Base-by-base conservation (phyloP, 805 yeast species). In the Sporopachydermia lactativora region DNA sequence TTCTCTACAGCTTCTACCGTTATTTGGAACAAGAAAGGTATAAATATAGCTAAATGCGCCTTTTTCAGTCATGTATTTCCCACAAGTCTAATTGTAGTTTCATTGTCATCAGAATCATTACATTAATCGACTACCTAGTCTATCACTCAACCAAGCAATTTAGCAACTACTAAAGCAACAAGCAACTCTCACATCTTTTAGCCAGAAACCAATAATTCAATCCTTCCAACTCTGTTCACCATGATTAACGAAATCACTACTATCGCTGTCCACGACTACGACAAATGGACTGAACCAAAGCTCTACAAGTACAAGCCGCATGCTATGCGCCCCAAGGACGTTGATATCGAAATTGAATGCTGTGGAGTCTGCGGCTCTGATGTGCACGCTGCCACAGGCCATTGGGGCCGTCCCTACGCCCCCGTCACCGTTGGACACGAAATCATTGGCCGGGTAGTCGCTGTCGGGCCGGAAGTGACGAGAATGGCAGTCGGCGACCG, bases 401-500 rank as follows among this genome's bases (percentile, higher is more conserved):
- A 45, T 17, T 51, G 54, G 54, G 53, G 52, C 37, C 43, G 31
- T 8, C 31, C 31, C 8, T 24, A 24, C n/a, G n/a, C 31, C 45
- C 53, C 53, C 3, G 37, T 46, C 15, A 55, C 56, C 14, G 58
- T 54, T 6, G 60, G 60, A 18, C 60, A 56, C 40, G 60, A 56
- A 43, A 49, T 56, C 34, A 44, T 50, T 3, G 53, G 53, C 3
- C 8, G 11, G 14, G 67, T 68, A 14, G 51, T 59, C 14, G 61
- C 57, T 16, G 55, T 62, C 14, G 75, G 73, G 31, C 45, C 51
- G 11, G 48, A 51, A 5, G 68, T 64, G 11, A 47, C 60, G 31
- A 43, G 49, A 39, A 49, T 60, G 47, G 61, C 67, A 49, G 46
- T 66, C 28, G 75, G 75, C 15, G 66, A 71, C 41, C 59, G 72